These are phyloP conservation scores for Podaxis mareebaensis DNA, from an alignment of 768 basidiomycete species.

Conservation along the genomic window DNA sequence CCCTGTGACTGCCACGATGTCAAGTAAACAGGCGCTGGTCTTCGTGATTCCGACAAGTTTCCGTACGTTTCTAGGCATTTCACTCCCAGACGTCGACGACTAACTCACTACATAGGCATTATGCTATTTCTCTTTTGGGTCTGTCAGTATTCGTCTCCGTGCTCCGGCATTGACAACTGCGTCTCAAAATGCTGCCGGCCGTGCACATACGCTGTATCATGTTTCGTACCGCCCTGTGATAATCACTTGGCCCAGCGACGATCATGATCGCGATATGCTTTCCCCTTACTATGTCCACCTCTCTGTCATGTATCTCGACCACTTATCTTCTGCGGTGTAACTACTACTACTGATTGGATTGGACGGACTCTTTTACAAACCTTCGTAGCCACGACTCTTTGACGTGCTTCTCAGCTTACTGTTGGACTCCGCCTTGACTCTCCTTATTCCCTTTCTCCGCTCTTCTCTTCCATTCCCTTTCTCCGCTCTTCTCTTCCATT, in stretches of 20 bases:
- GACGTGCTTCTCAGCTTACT: constrained; percentile 9
- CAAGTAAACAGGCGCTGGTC: constrained; percentile 43
- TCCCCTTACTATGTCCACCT: constrained; percentile 24
- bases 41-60: constrained; percentile 1
- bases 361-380: constrained; percentile 6
- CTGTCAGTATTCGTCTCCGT: constrained; percentile 20
- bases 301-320: constrained; percentile 27
- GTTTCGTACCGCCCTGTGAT: constrained; percentile 64
- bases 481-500: neutral
- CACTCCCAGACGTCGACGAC: constrained; percentile 4
- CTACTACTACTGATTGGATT: constrained; percentile 7
- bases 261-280: constrained; percentile 61
- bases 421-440: constrained; percentile 1
- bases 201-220: constrained; percentile 58
- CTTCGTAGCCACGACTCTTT: neutral
- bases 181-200: constrained; percentile 34
- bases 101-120: neutral
- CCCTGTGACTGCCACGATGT: constrained; percentile 66
- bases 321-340: constrained; percentile 13
- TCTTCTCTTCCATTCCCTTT: neutral
- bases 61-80: constrained; percentile 12
- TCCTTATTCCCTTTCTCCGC: neutral
- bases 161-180: constrained; percentile 1
- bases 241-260: constrained; percentile 60
- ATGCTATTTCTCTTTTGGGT: constrained; percentile 32